Evolutionary conservation across 352 stramenopile genomes (phyloP), one percentile per base, ranked within the genome.

Genomic region (Phytophthora pistaciae): DNA sequence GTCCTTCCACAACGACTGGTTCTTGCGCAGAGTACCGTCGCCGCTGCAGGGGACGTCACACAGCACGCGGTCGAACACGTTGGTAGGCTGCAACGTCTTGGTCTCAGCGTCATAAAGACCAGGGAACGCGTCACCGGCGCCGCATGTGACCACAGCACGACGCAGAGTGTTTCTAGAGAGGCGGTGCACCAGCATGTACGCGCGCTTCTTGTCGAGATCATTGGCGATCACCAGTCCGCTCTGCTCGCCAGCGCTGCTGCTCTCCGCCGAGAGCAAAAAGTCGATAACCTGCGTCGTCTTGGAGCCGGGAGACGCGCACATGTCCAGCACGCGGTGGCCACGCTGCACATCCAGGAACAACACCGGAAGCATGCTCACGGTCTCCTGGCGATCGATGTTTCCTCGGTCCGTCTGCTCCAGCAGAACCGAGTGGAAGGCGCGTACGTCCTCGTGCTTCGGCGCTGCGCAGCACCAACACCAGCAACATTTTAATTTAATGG

Each of bases 201-300:
- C 97, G 14, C 98, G 88, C 76, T 99, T 98, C 65, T 94, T 91
- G 84, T 99, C 94, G 60, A 96, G 85, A 75, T 99, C 98, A 74
- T 99, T 99, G 36, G 97, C 97, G 50, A 99, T 80, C 9, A 99
- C 94, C 56, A 97, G 88, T 16, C 97, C 90, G 8, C 75, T 80
- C 42, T 83, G 49, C 18, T 70, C 55, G 53, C 53, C 54, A 52
- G 27, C 63, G 2, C 29, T 25, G 21, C 53, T 65, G 40, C 58
- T 67, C 16, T 72, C 57, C 29, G 61, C 57, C 21, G 74, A 78
- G 16, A 88, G 64, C 38, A 96, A 66, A 44, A 95, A 91, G 60
- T 98, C 98, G 18, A 99, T 83, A 56, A 99, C 85, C 78, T 99
- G 98, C 48, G 93, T 98, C 23, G 98, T 99, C 79, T 99, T 99